Evolutionary conservation across 2,329 filamentous ascomycete genomes (phyloP), one percentile per base, ranked within the genome.

Genomic region (Colletotrichum musae): DNA sequence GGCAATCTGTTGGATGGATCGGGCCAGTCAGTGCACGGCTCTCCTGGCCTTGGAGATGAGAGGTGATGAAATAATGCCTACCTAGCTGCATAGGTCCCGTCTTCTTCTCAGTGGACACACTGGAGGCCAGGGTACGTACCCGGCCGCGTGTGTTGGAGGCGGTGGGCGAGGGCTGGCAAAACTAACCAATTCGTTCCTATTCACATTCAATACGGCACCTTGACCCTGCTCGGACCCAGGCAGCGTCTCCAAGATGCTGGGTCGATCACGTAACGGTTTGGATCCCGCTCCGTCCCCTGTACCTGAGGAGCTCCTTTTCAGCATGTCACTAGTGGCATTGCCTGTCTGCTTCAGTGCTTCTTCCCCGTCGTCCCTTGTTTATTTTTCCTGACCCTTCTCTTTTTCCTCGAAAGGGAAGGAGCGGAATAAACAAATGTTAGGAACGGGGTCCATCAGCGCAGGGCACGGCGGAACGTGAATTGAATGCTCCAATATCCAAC

Each of bases 261-360:
- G 66, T 69, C 66, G 36, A 66, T 66, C 66, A 69, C 66, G 66
- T 69, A 69, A 69, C 62, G 62, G 62, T 65, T 65, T 69, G 54
- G 41, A 60, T 66, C 52, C 65, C 51, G 50, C 56, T 60, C 62
- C 66, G 66, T 57, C 62, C 62, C 62, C 62, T 66, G 50, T 65
- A 45, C 66, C 28, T 60, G 66, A 69, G 62, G 41, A 18, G 26
- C 32, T 52, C 43, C 9, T 59, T 24, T 54, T 16, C 36, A 48
- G 57, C 50, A 66, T 52, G 56, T 62, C 21, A 51, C 39, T 56
- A 45, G n/a, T 36, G n/a, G 32, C 36, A 3, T 36, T 10, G 32
- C 32, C 32, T 36, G 32, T 36, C 32, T 36, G 32, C 32, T 41
- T 43, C 60, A 58, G 10, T 36, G 32, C 32, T 41, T 43, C 60